Evolutionary conservation across 1,284 basidiomycete genomes (phyloP).

Genomic region (Puccinia hordei): DNA sequence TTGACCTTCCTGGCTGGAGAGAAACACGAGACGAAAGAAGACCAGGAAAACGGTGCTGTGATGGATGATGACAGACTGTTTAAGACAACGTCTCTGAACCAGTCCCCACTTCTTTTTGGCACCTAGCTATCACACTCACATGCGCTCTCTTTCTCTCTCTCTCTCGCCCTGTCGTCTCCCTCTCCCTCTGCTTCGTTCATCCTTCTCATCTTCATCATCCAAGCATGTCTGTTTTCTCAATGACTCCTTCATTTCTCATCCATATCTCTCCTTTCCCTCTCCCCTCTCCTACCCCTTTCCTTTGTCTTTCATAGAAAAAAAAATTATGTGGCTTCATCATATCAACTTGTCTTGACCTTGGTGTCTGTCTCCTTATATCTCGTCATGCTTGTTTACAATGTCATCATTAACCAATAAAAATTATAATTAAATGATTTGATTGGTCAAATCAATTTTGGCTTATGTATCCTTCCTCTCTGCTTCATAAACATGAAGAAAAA

Average conservation of each 20-base stretch:
- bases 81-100: too few species aligned
- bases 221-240: background rate
- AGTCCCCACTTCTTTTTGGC: too few species aligned
- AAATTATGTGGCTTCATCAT: background rate
- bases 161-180: background rate
- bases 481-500: too few species aligned
- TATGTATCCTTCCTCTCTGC: too few species aligned
- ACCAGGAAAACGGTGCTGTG: background rate
- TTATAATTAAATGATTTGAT: too few species aligned
- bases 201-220: background rate
- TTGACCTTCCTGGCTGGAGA: background rate
- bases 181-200: background rate
- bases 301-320: background rate
- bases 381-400: too few species aligned
- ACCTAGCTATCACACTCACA: too few species aligned
- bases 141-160: background rate
- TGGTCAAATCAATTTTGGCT: too few species aligned
- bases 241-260: background rate
- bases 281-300: background rate
- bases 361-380: too few species aligned
- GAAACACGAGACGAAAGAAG: background rate
- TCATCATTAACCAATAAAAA: too few species aligned
- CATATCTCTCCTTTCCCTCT: background rate
- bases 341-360: too few species aligned
- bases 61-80: too few species aligned